Evolutionary conservation across 352 stramenopile species (phyloP).

Genomic region (Phytophthora colocasiae): DNA sequence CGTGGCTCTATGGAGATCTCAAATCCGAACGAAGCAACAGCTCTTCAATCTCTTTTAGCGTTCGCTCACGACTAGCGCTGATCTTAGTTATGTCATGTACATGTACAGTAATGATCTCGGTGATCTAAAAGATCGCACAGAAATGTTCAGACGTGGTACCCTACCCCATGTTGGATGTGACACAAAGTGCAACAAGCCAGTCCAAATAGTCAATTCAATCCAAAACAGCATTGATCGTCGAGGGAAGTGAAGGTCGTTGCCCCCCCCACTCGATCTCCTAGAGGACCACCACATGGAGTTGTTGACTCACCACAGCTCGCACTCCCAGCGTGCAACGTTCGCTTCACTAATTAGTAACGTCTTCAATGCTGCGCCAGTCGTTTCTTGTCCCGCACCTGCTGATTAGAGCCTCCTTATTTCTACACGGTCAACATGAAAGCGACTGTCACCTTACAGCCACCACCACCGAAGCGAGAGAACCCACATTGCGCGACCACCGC

Average conservation of each 20-base stretch:
- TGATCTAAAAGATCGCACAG: constrained; percentile 21
- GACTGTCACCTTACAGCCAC: constrained; percentile 7
- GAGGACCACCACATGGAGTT: no score
- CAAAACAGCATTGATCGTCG: background rate
- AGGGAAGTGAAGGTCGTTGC: background rate
- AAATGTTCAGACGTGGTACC: constrained; percentile 2
- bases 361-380: constrained; percentile 8
- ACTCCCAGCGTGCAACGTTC: background rate
- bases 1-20: background rate
- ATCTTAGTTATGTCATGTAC: background rate
- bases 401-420: constrained; percentile 29
- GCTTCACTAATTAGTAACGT: constrained; percentile 26
- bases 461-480: background rate
- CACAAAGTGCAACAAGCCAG: constrained; percentile 26
- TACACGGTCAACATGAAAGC: constrained; percentile 12
- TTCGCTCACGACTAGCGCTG: constrained; percentile 7
- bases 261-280: no score
- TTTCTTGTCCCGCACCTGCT: constrained; percentile 20
- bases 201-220: constrained; percentile 3
- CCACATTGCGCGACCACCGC: constrained; percentile 5
- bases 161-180: constrained; percentile 8
- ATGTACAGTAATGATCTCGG: background rate
- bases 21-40: background rate
- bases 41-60: constrained; percentile 14
- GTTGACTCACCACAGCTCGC: background rate